Conservation (phyloP, 495 filamentous ascomycete species). For the Xylaria flabelliformis region DNA sequence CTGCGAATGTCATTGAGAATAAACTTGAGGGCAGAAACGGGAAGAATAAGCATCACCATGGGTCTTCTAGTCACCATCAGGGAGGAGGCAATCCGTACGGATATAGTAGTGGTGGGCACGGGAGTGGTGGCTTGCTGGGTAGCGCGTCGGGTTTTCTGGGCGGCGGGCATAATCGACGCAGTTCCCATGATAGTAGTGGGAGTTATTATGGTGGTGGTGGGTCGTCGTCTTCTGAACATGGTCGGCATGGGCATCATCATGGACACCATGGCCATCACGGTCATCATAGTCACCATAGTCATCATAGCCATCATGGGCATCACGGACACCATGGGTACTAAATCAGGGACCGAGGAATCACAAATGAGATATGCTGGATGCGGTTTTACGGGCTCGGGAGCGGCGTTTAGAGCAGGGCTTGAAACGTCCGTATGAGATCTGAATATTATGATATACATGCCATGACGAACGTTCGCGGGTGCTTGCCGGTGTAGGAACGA, state of each 20-base stretch:
- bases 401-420: not conserved
- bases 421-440: not conserved
- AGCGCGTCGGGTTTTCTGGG: not conserved
- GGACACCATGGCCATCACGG: conserved; percentile 6
- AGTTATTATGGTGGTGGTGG: conserved; percentile 1
- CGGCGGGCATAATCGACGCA: not conserved
- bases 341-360: not conserved
- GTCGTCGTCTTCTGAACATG: not conserved
- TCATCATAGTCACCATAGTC: not conserved
- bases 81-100: not conserved
- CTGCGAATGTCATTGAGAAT: conserved; percentile 60
- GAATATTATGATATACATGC: not conserved
- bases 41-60: conserved; percentile 2
- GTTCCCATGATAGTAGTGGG: not conserved
- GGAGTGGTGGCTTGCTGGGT: not conserved
- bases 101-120: not conserved
- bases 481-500: not conserved
- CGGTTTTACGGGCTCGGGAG: too few relatives aligned
- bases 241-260: conserved; percentile 6
- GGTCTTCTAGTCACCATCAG: not conserved
- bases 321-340: conserved; percentile 2
- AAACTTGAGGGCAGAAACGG: conserved; percentile 45
- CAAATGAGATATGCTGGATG: not conserved
- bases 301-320: conserved; percentile 4
- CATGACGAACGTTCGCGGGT: too few relatives aligned